Evolutionary conservation across 371 early-diverging fungal species (phyloP).

Genomic region (Umbelopsis sp.): DNA sequence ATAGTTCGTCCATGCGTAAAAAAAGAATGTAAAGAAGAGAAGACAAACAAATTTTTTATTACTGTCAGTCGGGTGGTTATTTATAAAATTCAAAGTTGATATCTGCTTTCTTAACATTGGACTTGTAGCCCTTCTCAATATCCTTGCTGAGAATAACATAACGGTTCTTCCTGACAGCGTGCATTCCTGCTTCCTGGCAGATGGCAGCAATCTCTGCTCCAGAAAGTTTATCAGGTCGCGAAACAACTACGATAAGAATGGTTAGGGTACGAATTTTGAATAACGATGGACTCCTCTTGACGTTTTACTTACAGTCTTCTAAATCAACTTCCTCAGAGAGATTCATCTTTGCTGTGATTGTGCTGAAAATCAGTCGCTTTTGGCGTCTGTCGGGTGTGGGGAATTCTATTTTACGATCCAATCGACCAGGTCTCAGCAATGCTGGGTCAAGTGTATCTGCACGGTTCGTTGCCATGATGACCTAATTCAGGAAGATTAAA

Average conservation of each 20-base stretch:
- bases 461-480: constrained; percentile 99
- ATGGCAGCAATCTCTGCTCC: constrained; percentile 99
- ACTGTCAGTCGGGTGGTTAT: constrained; percentile 42
- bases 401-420: constrained; percentile 99
- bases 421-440: constrained; percentile 97
- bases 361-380: constrained; percentile 98
- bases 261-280: neutral
- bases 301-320: constrained; percentile 87
- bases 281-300: constrained; percentile 1
- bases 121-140: constrained; percentile 97
- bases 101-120: constrained; percentile 96
- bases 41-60: constrained; percentile 16
- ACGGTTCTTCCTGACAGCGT: constrained; percentile 97
- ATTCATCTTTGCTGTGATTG: constrained; percentile 99
- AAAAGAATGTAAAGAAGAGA: constrained; percentile 9
- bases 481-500: constrained; percentile 52
- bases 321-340: constrained; percentile 98
- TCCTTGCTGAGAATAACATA: constrained; percentile 98
- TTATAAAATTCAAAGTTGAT: constrained; percentile 97
- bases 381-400: constrained; percentile 99
- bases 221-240: constrained; percentile 97
- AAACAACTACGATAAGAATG: constrained; percentile 72
- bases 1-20: constrained; percentile 53
- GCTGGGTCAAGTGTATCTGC: constrained; percentile 99
- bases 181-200: constrained; percentile 99